These are phyloP conservation scores for Tylopilus sp. DNA, from an alignment of 768 basidiomycete genomes.

Conservation along the genomic window DNA sequence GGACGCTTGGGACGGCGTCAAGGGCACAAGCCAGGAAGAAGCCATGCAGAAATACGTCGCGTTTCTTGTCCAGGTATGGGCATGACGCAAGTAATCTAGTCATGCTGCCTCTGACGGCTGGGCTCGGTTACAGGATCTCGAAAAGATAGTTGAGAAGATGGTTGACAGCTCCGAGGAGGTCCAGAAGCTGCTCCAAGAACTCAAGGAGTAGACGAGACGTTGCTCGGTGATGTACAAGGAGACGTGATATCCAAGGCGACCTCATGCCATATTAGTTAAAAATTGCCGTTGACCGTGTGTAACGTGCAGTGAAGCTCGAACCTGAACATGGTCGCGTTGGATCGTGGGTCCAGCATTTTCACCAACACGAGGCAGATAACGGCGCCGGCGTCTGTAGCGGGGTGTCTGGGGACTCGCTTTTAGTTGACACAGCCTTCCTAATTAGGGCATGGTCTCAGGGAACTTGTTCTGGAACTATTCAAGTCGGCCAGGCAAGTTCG, in stretches of 20 bases:
- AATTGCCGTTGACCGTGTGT: background rate
- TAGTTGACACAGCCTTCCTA: slow-evolving; percentile 7
- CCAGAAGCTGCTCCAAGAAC: slow-evolving; percentile 53
- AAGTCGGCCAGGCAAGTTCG: slow-evolving; percentile 1
- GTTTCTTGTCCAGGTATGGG: slow-evolving; percentile 65
- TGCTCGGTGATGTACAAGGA: slow-evolving; percentile 1
- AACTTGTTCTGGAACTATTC: slow-evolving; percentile 10
- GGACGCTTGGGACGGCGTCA: slow-evolving; percentile 80
- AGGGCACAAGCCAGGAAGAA: slow-evolving; percentile 71
- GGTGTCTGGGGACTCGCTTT: slow-evolving; percentile 19
- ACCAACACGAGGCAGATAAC: slow-evolving; percentile 29
- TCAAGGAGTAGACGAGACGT: slow-evolving; percentile 42
- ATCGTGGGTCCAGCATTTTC: background rate
- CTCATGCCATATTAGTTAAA: background rate
- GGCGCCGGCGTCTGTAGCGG: slow-evolving; percentile 26
- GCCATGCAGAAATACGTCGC: slow-evolving; percentile 74
- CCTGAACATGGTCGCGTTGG: background rate
- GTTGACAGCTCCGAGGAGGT: slow-evolving; percentile 44
- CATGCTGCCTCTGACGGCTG: background rate
- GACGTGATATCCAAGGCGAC: background rate
- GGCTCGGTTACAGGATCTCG: slow-evolving; percentile 49
- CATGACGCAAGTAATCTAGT: background rate
- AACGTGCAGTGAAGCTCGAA: background rate
- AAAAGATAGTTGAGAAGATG: slow-evolving; percentile 36
- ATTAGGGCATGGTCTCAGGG: slow-evolving; percentile 5